Conservation (phyloP, 2,329 filamentous ascomycete species). For the Thyridium curvatum region DNA sequence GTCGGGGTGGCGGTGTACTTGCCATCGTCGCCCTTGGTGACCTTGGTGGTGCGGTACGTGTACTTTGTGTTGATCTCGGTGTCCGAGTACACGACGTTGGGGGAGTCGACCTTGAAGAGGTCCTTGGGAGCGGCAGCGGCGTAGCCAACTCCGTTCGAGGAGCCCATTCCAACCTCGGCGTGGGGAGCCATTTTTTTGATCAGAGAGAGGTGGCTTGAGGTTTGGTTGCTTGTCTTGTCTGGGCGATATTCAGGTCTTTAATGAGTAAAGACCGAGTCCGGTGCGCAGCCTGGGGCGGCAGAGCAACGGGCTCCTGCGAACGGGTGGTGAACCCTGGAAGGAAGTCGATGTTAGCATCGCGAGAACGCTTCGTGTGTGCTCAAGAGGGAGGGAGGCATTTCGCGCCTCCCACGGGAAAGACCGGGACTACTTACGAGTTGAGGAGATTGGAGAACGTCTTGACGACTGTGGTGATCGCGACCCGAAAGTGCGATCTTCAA, state of each 20-base stretch:
- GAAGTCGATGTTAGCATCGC: conserved; percentile 1
- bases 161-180: conserved; percentile 56
- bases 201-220: conserved; percentile 6
- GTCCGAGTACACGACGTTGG: conserved; percentile 88
- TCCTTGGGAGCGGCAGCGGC: conserved; percentile 45
- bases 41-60: conserved; percentile 88
- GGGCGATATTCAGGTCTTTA: conserved; percentile 34
- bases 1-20: conserved; percentile 79
- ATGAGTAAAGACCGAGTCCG: conserved; percentile 55
- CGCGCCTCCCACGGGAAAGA: too few relatives aligned
- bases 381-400: too few relatives aligned
- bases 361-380: too few relatives aligned
- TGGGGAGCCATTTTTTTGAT: conserved; percentile 82
- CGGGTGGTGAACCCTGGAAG: conserved; percentile 77
- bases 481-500: conserved; percentile 47
- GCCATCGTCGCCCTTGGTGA: conserved; percentile 63
- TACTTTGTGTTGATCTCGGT: conserved; percentile 88
- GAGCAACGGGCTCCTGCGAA: conserved; percentile 95
- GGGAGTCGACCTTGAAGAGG: conserved; percentile 82
- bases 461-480: conserved; percentile 61
- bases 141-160: conserved; percentile 54
- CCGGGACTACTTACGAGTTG: conserved; percentile 92
- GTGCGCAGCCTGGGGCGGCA: conserved; percentile 78
- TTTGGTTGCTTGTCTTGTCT: conserved; percentile 4
- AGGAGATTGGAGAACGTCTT: conserved; percentile 99